Conservation (phyloP, 352 stramenopile species). For the Phytophthora megakarya region DNA sequence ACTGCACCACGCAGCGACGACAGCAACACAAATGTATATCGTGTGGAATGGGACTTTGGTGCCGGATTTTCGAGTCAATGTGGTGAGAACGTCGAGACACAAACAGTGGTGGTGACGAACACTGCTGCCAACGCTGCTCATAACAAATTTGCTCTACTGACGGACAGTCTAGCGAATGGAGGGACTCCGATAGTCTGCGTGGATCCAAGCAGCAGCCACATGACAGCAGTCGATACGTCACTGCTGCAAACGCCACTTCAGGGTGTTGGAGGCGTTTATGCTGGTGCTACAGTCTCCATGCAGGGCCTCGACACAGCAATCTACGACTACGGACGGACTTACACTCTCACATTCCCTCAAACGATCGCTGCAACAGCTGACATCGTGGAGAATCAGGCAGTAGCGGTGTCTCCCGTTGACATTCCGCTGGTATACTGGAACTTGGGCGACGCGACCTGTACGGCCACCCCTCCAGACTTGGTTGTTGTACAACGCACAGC, state of each 20-base stretch:
- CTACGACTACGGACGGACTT: slow-evolving; percentile 80
- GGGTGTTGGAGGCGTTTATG: slow-evolving; percentile 35
- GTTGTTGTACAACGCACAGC: slow-evolving; percentile 36
- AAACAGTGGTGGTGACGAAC: slow-evolving; percentile 51
- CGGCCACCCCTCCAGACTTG: slow-evolving; percentile 18
- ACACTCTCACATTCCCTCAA: slow-evolving; percentile 58
- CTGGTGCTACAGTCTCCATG: slow-evolving; percentile 31
- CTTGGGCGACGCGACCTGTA: slow-evolving; percentile 30
- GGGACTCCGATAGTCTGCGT: slow-evolving; percentile 17
- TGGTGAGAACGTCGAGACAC: slow-evolving; percentile 72
- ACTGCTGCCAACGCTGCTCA: background rate
- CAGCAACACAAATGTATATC: slow-evolving; percentile 74
- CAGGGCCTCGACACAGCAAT: slow-evolving; percentile 57
- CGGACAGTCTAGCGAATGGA: background rate
- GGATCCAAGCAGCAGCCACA: slow-evolving; percentile 1
- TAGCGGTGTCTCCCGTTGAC: slow-evolving; percentile 44
- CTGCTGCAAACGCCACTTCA: slow-evolving; percentile 38
- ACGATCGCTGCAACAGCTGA: slow-evolving; percentile 37
- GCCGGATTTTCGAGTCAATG: slow-evolving; percentile 86
- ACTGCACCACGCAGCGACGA: slow-evolving; percentile 85
- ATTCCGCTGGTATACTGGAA: slow-evolving; percentile 50
- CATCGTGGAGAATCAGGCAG: slow-evolving; percentile 27
- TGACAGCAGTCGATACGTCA: no score
- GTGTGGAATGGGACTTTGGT: slow-evolving; percentile 95
- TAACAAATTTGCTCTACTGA: slow-evolving; percentile 21